These are phyloP conservation scores for Pythium brachiatum DNA, from an alignment of 352 stramenopile genomes.

Conservation along the genomic window DNA sequence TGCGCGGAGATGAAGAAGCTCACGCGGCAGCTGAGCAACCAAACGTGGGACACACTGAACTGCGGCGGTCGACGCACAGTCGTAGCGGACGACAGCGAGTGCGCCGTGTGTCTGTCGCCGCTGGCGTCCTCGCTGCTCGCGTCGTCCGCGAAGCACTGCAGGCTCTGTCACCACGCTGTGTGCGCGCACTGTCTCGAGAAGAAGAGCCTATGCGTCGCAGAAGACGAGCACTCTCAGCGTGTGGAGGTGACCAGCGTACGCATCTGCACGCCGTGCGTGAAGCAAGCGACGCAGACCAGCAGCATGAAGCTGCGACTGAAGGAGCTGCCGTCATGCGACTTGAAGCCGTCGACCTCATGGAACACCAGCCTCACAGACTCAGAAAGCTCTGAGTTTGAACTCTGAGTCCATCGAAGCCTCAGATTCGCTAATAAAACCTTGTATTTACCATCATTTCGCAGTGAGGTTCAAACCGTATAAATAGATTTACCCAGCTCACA, in stretches of 20 bases:
- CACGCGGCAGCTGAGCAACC: background rate
- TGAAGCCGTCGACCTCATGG: background rate
- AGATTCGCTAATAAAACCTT: background rate
- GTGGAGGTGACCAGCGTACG: background rate
- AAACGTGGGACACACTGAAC: background rate
- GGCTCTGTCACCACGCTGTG: conserved; percentile 7
- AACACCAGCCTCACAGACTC: conserved; percentile 20
- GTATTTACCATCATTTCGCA: background rate
- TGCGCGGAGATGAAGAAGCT: conserved; percentile 17
- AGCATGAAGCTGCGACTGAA: conserved; percentile 8
- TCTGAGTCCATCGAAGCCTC: background rate
- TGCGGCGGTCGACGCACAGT: background rate
- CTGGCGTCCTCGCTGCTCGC: conserved; percentile 7
- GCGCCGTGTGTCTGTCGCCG: conserved; percentile 9
- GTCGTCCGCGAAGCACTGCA: conserved; percentile 11
- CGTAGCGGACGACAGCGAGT: conserved; percentile 13
- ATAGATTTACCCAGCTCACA: background rate
- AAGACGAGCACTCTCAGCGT: conserved; percentile 12
- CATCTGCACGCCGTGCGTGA: conserved; percentile 7
- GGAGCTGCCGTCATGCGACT: background rate
- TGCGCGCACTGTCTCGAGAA: conserved; percentile 21
- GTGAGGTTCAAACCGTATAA: background rate
- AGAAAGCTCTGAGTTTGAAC: conserved; percentile 7
- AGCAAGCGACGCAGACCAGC: background rate
- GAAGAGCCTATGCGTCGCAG: background rate